These are phyloP conservation scores for Adansonia grandidieri DNA, from an alignment of 441 rosid genomes.

Conservation along the genomic window DNA sequence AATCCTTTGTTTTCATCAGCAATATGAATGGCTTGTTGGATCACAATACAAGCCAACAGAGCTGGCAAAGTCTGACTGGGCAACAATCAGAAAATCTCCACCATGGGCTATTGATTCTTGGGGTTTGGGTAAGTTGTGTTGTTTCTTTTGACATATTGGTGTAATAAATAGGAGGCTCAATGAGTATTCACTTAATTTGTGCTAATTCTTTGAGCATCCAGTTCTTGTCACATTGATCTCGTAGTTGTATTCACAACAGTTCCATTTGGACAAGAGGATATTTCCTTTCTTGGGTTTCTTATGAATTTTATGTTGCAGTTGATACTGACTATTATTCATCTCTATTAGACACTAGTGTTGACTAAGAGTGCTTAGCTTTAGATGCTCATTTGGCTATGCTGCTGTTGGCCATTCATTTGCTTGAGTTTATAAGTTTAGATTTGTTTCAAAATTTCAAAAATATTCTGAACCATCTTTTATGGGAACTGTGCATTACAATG, in stretches of 20 bases:
- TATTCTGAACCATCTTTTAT: not conserved
- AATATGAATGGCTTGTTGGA: conserved; percentile 95
- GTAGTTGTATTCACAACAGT: not conserved
- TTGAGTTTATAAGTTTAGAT: not conserved
- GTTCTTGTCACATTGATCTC: conserved; percentile 11
- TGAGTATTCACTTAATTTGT: conserved; percentile 2
- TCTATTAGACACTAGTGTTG: not conserved
- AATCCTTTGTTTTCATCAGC: conserved; percentile 48
- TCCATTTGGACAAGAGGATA: conserved; percentile 6
- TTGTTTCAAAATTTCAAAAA: conserved; percentile 7
- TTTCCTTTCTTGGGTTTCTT: conserved; percentile 1
- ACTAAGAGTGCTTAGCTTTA: not conserved
- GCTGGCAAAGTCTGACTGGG: conserved; percentile 93
- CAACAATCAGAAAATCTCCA: conserved; percentile 88
- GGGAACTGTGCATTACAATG: not conserved
- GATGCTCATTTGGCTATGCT: conserved; percentile 16
- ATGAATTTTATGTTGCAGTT: not conserved
- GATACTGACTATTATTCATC: not conserved
- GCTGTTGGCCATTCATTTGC: not conserved
- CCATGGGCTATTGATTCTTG: conserved; percentile 99
- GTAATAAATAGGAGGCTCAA: not conserved
- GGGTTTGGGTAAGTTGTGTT: conserved; percentile 83
- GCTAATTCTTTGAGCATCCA: conserved; percentile 16
- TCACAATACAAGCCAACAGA: conserved; percentile 93
- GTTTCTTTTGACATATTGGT: conserved; percentile 10